Percentiles rank a stretch among this genome's conserved stretches.
phyloP scores from a whole-genome alignment of 306 rosid genomes.

The Ziziphus jujuba region DNA sequence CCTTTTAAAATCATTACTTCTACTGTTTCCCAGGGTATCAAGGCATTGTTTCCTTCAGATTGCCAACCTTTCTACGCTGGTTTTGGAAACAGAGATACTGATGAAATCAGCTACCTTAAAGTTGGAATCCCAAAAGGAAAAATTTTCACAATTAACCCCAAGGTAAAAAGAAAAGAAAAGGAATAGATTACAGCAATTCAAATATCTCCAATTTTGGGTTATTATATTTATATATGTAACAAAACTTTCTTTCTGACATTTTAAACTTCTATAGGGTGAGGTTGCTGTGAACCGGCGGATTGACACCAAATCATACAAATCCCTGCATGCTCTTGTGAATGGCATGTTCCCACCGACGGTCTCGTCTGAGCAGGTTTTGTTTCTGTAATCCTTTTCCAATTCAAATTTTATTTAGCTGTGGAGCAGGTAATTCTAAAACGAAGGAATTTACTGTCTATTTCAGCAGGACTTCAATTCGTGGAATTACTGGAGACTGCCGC shows the following conservation, averaged over 20 bases:
- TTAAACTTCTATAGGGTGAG: conserved; percentile 75
- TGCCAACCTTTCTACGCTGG: conserved; percentile 98
- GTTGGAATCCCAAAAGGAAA: conserved; percentile 95
- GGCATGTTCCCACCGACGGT: conserved; percentile 78
- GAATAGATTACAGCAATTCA: neutral
- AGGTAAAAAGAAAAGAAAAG: conserved; percentile 52
- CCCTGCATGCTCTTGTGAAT: conserved; percentile 85
- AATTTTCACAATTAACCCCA: conserved; percentile 89
- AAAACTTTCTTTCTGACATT: conserved; percentile 32
- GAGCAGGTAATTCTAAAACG: too few species aligned
- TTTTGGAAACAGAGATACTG: conserved; percentile 95
- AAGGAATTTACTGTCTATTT: too few species aligned
- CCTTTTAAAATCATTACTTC: neutral
- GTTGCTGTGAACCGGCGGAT: conserved; percentile 70
- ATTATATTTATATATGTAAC: too few species aligned
- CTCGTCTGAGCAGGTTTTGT: conserved; percentile 71
- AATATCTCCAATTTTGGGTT: conserved; percentile 11
- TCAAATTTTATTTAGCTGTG: neutral
- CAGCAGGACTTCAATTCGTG: conserved; percentile 96
- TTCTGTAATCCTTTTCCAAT: conserved; percentile 9
- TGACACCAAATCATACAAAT: conserved; percentile 73
- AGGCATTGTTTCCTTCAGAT: conserved; percentile 79
- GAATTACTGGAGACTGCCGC: conserved; percentile 93
- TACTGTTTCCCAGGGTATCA: conserved; percentile 58
- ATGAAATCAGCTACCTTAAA: conserved; percentile 89